Evolutionary conservation across 306 rosid species (phyloP), one percentile per base, ranked within the genome.

Genomic region (Medicago lupulina): DNA sequence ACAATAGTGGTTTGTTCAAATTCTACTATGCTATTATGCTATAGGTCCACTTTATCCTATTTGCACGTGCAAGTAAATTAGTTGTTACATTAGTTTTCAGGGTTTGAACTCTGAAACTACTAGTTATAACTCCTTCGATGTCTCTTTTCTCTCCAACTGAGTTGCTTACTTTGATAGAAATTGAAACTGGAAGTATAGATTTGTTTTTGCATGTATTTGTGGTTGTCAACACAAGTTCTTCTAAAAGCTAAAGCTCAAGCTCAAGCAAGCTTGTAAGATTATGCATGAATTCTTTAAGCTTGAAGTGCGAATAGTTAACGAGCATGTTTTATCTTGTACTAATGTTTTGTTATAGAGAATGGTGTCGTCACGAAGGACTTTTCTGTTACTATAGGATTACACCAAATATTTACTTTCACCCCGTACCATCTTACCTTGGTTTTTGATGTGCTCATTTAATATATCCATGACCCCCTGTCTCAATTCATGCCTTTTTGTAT

Each of bases 291-390:
- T n/a, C 11, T 9, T 40, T 66, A 39, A 34, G 15, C 55, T 63
- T 43, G 49, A 43, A 43, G 15, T 75, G 46, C 15, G 34, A 18
- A 14, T 12, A 58, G 12, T 36, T 19, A 54, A 4, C 31, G 12
- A 17, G 53, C 25, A 6, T 61, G 46, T 53, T 46, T 44, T 59
- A 77, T 46, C 54, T 17, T 13, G 15, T 46, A 36, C 34, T 8
- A 9, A 9, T 47, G 53, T 75, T 46, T 63, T 59, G 17, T 73
- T 43, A 44, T 59, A 9, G 61, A 61, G 60, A 74, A 74, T 21
- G 34, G 46, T 61, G 47, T 6, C 19, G 8, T 6, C 70, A 25
- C 16, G 69, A 46, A 59, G 59, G 34, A 59, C 43, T 43, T 59
- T 25, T 43, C 70, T 73, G n/a, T 16, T 40, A 16, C 46, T 63